These are phyloP conservation scores for Ophiostoma himal-ulmi DNA, from an alignment of 2,329 filamentous ascomycete genomes.

Conservation along the genomic window DNA sequence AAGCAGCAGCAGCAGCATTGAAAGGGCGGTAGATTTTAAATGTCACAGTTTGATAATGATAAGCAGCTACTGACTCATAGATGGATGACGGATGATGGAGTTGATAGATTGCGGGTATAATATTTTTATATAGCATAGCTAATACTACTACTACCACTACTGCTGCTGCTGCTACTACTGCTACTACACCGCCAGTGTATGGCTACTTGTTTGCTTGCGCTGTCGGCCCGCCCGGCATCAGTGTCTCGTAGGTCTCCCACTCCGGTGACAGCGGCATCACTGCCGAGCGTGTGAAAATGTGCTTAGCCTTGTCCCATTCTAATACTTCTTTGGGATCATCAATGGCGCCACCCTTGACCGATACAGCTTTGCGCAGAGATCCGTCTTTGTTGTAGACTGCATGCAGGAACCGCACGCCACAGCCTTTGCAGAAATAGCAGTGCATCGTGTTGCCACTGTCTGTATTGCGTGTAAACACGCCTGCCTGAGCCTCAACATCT, in stretches of 20 bases:
- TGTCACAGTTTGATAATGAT: too few species aligned
- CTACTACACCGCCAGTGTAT: background rate
- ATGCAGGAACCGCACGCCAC: constrained; percentile 44
- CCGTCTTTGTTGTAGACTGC: constrained; percentile 38
- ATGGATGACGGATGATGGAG: background rate
- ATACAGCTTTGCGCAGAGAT: constrained; percentile 27
- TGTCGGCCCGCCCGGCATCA: background rate
- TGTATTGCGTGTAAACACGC: background rate
- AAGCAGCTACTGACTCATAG: too few species aligned
- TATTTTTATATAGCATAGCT: background rate
- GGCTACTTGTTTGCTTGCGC: background rate
- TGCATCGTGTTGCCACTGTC: constrained; percentile 19
- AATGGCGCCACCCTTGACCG: background rate
- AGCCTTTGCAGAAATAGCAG: constrained; percentile 31
- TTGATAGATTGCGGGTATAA: background rate
- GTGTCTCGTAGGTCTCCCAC: constrained; percentile 18
- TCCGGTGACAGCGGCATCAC: constrained; percentile 41
- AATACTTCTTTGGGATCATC: constrained; percentile 26
- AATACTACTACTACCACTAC: background rate
- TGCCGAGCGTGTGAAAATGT: constrained; percentile 43
- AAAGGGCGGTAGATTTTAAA: background rate
- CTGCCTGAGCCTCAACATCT: background rate
- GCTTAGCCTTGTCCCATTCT: constrained; percentile 36
- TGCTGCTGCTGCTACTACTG: too few species aligned
- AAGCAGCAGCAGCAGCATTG: background rate